Percentiles rank a stretch among this genome's conserved stretches.
Evolutionary conservation across 139 green algal species (phyloP).

Genomic region (Zygnema cylindricum): DNA sequence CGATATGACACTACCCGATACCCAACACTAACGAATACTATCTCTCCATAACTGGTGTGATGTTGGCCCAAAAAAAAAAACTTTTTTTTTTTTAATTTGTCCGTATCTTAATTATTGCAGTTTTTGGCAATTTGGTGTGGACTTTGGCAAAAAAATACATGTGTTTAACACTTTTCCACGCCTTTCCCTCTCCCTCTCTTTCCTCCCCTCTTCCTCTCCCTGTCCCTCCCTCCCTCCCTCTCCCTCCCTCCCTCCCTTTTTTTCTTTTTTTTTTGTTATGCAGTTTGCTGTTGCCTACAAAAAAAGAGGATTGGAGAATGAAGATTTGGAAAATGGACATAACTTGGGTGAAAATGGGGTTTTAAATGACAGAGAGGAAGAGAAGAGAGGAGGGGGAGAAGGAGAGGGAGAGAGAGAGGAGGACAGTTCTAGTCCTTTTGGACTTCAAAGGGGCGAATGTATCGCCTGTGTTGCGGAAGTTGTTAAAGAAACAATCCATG

Average conservation of each 20-base stretch:
- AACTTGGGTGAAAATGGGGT: not conserved
- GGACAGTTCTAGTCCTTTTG: no score
- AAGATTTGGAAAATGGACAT: not conserved
- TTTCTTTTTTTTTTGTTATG: not conserved
- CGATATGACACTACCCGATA: not conserved
- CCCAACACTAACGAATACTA: not conserved
- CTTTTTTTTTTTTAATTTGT: not conserved
- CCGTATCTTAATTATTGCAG: not conserved
- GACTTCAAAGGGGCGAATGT: not conserved
- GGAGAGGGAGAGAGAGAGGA: not conserved
- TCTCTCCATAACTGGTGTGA: not conserved
- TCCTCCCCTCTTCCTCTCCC: not conserved
- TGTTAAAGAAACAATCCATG: not conserved
- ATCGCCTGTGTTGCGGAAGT: not conserved
- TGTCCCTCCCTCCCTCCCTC: not conserved
- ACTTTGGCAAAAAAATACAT: not conserved
- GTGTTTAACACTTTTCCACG: no score
- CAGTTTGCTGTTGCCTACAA: constrained; percentile 23
- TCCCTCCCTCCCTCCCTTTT: not conserved
- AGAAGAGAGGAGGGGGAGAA: not conserved
- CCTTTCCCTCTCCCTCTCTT: no score
- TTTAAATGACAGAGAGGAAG: not conserved
- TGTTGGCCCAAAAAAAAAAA: not conserved
- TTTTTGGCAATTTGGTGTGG: not conserved
- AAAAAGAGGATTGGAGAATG: not conserved